Evolutionary conservation across 495 filamentous ascomycete species (phyloP).

Genomic region (Penicillium flavigenum): DNA sequence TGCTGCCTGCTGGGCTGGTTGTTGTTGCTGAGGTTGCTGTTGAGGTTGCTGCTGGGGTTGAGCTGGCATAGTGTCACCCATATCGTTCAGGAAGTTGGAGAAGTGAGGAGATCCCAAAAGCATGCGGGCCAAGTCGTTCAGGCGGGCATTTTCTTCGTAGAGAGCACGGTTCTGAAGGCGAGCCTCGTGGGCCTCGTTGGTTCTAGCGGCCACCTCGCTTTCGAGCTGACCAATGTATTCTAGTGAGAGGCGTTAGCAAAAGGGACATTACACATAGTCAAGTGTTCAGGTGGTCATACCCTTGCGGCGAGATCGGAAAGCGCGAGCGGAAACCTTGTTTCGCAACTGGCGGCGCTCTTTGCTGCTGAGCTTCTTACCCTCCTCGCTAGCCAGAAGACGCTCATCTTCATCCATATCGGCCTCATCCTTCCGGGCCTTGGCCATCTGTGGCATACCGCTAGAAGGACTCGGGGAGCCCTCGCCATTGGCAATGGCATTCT

Average conservation of each 20-base stretch:
- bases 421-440: constrained; percentile 80
- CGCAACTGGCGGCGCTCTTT: constrained; percentile 91
- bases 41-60: constrained; percentile 36
- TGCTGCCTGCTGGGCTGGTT: constrained; percentile 31
- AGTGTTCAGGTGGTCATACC: constrained; percentile 55
- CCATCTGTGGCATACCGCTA: constrained; percentile 46
- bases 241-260: constrained; percentile 51
- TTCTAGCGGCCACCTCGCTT: constrained; percentile 70
- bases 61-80: constrained; percentile 53
- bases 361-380: constrained; percentile 94
- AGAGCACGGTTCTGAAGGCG: constrained; percentile 70
- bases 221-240: constrained; percentile 97
- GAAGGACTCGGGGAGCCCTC: constrained; percentile 48
- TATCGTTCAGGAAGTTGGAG: constrained; percentile 72
- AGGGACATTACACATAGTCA: neutral
- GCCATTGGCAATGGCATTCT: constrained; percentile 57
- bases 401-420: constrained; percentile 99
- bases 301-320: constrained; percentile 93
- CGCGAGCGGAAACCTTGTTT: constrained; percentile 97
- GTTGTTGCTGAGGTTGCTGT: constrained; percentile 41
- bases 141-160: constrained; percentile 74
- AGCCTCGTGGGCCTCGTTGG: constrained; percentile 69
- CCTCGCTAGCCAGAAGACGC: constrained; percentile 85
- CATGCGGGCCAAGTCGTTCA: constrained; percentile 74
- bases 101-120: constrained; percentile 87